Base-by-base conservation (phyloP, 257 asterid species). In the Solanum bulbocastanum region DNA sequence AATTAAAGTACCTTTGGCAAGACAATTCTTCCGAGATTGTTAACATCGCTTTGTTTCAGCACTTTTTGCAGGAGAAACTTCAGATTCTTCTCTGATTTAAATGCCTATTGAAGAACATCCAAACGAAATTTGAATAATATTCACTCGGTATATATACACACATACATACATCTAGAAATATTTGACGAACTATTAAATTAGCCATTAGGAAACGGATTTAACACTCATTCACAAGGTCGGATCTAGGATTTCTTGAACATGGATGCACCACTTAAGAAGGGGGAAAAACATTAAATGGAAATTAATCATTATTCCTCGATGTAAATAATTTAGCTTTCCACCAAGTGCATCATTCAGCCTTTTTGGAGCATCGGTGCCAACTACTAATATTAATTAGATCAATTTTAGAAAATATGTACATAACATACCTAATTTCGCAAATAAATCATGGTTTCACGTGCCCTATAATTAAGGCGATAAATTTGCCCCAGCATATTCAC, bases 21-120 rank as follows among this genome's bases (percentile, higher is more conserved):
- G 88, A 97, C 99, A n/a, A 96, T 97, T 88, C 99, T 93, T 68
- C 99, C 99, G 5, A 96, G 93, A 87, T 91, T 96, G 76, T 99
- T 99, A 88, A 97, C 99, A 89, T 97, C 99, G 72, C 99, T 97
- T 90, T 97, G 99, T 92, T 96, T 97, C 92, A 97, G 89, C 85
- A 97, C 99, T 89, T 97, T 97, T 95, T 97, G 99, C 88, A 97
- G 92, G 93, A 97, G 90, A 90, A 96, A 95, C 89, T 93, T 95
- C 92, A 97, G 90, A 88, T 94, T 96, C 91, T 94, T 95, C 88
- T 97, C 99, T 1, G 93, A 81, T 88, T 94, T 96, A 15, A 42
- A 13, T 4, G 94, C 92, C 96, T 94, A 69, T 14, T 0, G 5
- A 18, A 88, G n/a, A 44, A 86, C 58, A 86, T 68, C 65, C 1